Conservation (phyloP, 2,329 filamentous ascomycete species). For the Paraphoma chrysanthemicola region DNA sequence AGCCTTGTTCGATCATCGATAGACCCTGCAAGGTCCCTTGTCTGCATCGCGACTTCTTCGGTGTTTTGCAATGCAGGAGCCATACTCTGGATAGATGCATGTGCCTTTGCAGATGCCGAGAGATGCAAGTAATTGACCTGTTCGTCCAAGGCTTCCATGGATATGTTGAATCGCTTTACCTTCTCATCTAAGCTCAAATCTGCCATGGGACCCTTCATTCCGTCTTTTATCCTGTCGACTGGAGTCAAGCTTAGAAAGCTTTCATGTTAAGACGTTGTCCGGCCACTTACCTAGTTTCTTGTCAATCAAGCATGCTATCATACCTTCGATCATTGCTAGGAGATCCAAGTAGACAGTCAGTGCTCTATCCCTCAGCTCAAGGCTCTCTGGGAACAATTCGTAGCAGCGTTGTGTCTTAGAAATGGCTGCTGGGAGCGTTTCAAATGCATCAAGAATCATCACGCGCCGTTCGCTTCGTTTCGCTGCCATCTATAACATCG, state of each 20-base stretch:
- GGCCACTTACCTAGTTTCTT: not conserved
- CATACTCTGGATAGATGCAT: not conserved
- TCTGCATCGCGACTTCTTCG: not conserved
- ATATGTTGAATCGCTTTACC: not conserved
- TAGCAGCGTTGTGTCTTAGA: not conserved
- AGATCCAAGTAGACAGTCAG: not conserved
- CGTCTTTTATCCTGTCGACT: not conserved
- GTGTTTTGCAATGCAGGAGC: not conserved
- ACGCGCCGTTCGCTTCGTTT: not conserved
- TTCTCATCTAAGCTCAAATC: not conserved
- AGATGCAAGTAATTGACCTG: not conserved
- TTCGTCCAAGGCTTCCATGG: not conserved
- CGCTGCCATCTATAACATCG: not conserved
- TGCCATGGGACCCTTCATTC: not conserved
- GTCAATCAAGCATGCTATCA: not conserved
- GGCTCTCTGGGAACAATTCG: not conserved
- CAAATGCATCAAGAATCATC: not conserved
- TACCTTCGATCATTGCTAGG: not conserved
- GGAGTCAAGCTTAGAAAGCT: not conserved
- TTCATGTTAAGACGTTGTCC: not conserved
- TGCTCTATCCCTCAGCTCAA: not conserved
- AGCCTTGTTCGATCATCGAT: not conserved
- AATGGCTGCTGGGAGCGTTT: not conserved
- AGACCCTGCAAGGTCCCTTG: not conserved
- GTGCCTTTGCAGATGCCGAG: not conserved